Base-by-base conservation (phyloP, 2,329 filamentous ascomycete genomes). In the Tolypocladium capitatum region DNA sequence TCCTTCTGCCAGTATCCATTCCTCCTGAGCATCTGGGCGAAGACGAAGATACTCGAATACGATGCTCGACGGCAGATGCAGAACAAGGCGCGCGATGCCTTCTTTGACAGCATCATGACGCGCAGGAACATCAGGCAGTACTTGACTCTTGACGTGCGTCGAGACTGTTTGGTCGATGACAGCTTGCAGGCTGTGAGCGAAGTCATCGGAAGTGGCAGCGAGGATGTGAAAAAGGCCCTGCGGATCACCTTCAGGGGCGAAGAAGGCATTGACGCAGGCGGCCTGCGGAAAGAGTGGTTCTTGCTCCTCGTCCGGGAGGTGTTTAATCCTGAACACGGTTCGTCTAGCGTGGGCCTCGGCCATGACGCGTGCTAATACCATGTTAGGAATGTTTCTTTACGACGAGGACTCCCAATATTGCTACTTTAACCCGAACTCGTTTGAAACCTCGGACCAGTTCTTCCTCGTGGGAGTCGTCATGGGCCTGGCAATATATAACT, bases 251-350 rank as follows among this genome's bases (percentile, higher is more conserved):
- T 96, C 56, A 73, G 77, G 31, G 89, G 87, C 31, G 90, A 96
- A 66, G 90, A 96, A 64, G 90, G 90, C 5, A 81, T 95, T 45
- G 90, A 96, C 67, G 88, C 85, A 5, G 90, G 90, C 34, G 90
- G 90, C 0, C 71, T 94, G 48, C 80, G 88, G 48, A 96, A 96
- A 63, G 90, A 96, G 66, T 96, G 90, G 90, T 96, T 96, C 60
- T 68, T 95, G 45, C 75, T 95, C 49, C 75, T 96, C 21, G 82
- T 92, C 44, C 76, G 89, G 55, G 90, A 96, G 60, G 83, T 96
- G 31, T 95, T 95, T 65, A 89, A 94, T 57, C 88, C 88, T 4
- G 81, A 90, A 55, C 85, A 94, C 68, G 87, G 86, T 89, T 73
- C 57, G 80, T 67, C 27, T 5, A 10, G n/a, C n/a, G 8, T 45